Base-by-base conservation (phyloP, 2,329 filamentous ascomycete species). In the Beauveria varroae region DNA sequence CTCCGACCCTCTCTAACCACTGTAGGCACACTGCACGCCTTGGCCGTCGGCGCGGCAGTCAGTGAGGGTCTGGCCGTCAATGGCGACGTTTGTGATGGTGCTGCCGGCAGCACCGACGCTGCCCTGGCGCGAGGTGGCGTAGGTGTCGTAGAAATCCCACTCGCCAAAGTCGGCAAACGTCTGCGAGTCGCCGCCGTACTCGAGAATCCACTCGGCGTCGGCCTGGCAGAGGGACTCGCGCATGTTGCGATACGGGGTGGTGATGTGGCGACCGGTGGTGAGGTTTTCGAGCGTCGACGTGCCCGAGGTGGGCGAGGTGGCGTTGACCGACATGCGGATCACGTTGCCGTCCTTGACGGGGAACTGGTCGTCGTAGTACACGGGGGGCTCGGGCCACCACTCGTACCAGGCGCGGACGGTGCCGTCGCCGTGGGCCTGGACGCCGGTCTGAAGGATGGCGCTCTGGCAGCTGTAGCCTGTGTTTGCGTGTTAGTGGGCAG, bases 181-280 rank as follows among this genome's bases (percentile, higher is more conserved):
- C 8, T 28, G 41, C 16, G 50, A 44, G 43, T 51, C 81, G 51
- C 60, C 60, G 30, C 60, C 60, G 12, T 30, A 60, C 71, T 84
- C 82, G 41, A 84, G 79, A 65, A 85, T 84, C 81, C 82, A 86
- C 67, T 85, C 82, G 18, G 81, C 82, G 64, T 84, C 84, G 66
- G 78, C 77, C 64, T 80, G 74, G 67, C 76, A 79, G 37, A 84
- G 75, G 40, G 65, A 60, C 34, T 68, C 68, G 26, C 66, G 65
- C 64, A 81, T 72, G 52, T 72, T 73, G 24, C 66, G 71, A 68
- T 85, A 78, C 5, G 73, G 76, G 72, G 85, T 77, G 24, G 74
- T 76, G 44, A 81, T 79, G 2, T 66, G 75, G 68, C 80, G 68
- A 43, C 82, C 82, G 6, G 76, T 83, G 14, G 74, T 76, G 60